Evolutionary conservation across 345 rosid species (phyloP).

Genomic region (Microcos paniculata): DNA sequence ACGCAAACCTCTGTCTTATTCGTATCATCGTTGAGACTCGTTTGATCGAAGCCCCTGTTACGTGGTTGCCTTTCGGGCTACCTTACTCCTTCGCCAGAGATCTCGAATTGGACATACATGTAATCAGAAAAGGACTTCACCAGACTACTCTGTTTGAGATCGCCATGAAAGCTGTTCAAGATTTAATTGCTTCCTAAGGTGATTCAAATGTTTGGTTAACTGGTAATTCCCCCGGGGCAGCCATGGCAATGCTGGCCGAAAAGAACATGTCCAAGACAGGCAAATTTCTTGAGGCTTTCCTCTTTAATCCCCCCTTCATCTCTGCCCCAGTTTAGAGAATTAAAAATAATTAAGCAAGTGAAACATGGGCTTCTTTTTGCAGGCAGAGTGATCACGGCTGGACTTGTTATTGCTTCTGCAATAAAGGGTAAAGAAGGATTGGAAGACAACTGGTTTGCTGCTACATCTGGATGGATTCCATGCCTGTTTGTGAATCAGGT

Average conservation of each 20-base stretch:
- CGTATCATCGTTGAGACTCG: no score
- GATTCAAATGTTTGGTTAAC: no score
- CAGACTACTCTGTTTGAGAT: no score
- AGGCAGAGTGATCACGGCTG: constrained; percentile 72
- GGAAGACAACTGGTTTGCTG: constrained; percentile 40
- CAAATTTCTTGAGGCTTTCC: constrained; percentile 47
- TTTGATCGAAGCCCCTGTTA: no score
- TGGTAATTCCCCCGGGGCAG: constrained; percentile 89
- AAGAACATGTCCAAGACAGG: constrained; percentile 68
- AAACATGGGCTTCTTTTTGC: constrained; percentile 62
- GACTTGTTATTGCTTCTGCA: constrained; percentile 47
- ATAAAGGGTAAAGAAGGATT: constrained; percentile 29
- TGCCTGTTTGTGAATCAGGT: constrained; percentile 50
- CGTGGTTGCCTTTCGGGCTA: no score
- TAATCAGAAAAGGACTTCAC: no score
- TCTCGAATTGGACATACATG: no score
- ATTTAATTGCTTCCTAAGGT: no score
- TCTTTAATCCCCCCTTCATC: constrained; percentile 78
- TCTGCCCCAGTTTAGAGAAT: constrained; percentile 72
- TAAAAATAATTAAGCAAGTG: constrained; percentile 52
- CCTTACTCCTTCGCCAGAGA: no score
- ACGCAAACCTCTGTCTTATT: no score
- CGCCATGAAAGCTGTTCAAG: no score
- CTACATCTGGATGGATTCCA: constrained; percentile 67
- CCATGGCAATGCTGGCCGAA: constrained; percentile 70